Base-by-base conservation (phyloP, 495 filamentous ascomycete species). In the Penicillium pulvis region DNA sequence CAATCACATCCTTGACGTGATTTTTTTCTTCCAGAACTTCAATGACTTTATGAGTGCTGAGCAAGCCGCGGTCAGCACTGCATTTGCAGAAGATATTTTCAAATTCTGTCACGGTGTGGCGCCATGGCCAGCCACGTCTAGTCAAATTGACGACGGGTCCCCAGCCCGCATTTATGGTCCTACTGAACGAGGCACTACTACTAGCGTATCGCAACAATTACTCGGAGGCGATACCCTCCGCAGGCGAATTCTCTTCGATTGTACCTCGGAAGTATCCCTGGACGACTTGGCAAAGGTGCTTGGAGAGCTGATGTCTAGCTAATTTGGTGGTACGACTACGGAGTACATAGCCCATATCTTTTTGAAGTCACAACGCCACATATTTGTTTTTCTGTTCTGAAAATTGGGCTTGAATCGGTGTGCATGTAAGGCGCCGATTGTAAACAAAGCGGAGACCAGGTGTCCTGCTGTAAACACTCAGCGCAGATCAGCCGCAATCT, bases 11-110 rank as follows among this genome's bases (percentile, higher is more conserved):
- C 70, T 83, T 0, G 80, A 81, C 42, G 57, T 76, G n/a, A 71
- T 72, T 2, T 80, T 73, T 49, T 61, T 81, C 14, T 80, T 79
- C 63, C 75, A 80, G 63, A 79, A 79, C 41, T 77, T 69, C 56
- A 66, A 66, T 11, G 71, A 79, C 20, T 72, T 62, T 28, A 30
- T 81, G 45, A 64, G 55, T 1, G 51, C 68, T 1, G 59, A 60
- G 14, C 74, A 79, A 50, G 48, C 64, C 36, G 58, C 53, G 17
- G 66, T 74, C 1, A 73, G 60, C 7, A 31, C 49, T n/a, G 58
- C 58, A 5, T 72, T 81, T 54, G 79, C 73, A 3, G 68, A 73
- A 51, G 73, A 77, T 58, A 71, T 81, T 26, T 69, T 79, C 62
- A 69, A 67, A 28, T 83, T 81, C 57, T 73, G 71, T 19, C 69